Evolutionary conservation across 176 grass and related monocot species (phyloP).

Genomic region (Carex parvula): DNA sequence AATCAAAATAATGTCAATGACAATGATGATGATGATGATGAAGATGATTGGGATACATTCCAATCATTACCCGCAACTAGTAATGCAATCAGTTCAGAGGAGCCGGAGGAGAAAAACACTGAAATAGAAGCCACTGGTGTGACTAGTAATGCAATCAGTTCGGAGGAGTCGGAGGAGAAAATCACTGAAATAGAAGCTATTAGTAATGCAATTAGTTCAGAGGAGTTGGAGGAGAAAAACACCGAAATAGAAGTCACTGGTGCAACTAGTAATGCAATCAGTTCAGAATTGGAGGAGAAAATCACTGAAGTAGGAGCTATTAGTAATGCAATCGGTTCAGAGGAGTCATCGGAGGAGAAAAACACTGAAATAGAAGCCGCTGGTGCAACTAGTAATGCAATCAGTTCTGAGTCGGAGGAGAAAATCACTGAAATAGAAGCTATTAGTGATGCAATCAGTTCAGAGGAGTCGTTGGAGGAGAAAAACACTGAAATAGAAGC

Average conservation of each 20-base stretch:
- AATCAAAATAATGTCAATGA: constrained; percentile 33
- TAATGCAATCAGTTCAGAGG: constrained; percentile 27
- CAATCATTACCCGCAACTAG: constrained; percentile 72
- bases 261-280: constrained; percentile 22
- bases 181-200: background rate
- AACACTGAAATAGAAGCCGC: background rate
- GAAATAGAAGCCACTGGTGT: constrained; percentile 11
- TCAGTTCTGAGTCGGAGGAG: constrained; percentile 7
- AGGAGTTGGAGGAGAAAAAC: constrained; percentile 26
- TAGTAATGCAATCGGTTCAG: constrained; percentile 24
- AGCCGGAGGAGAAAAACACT: constrained; percentile 19
- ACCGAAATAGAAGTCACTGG: background rate
- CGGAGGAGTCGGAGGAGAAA: background rate
- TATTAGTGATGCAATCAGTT: background rate
- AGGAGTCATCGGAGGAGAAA: background rate
- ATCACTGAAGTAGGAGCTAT: constrained; percentile 12
- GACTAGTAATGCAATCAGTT: background rate
- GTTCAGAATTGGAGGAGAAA: background rate
- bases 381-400: constrained; percentile 31
- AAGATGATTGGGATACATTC: constrained; percentile 87
- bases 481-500: constrained; percentile 20
- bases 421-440: constrained; percentile 14
- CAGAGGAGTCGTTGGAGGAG: background rate
- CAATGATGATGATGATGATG: constrained; percentile 22
- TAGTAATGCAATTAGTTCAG: constrained; percentile 6